Conservation (phyloP, 371 early-diverging fungal genomes). For the Smittium culicis region DNA sequence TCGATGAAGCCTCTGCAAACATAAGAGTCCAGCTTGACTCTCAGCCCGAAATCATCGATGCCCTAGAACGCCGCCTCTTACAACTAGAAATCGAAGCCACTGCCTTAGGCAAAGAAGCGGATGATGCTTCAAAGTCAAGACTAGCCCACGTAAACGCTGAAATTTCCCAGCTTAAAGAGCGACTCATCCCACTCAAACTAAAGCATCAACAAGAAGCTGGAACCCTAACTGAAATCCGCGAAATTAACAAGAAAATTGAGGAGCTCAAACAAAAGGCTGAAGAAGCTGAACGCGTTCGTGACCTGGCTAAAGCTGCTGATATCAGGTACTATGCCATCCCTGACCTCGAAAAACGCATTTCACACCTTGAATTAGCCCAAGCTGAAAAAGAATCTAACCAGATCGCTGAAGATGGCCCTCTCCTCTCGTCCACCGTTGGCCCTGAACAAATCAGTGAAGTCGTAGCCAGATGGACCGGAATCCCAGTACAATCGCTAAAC, state of each 20-base stretch:
- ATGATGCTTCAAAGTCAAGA: slow-evolving; percentile 54
- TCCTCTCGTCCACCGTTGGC: slow-evolving; percentile 41
- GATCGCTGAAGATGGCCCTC: slow-evolving; percentile 23
- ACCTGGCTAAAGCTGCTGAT: slow-evolving; percentile 51
- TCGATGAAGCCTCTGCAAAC: slow-evolving; percentile 89
- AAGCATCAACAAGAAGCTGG: slow-evolving; percentile 70
- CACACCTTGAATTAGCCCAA: slow-evolving; percentile 34
- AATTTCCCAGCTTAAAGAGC: slow-evolving; percentile 62
- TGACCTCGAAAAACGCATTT: slow-evolving; percentile 40
- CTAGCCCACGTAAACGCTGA: slow-evolving; percentile 66
- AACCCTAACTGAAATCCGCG: slow-evolving; percentile 71
- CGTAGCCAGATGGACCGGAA: slow-evolving; percentile 64
- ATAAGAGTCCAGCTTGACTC: slow-evolving; percentile 88
- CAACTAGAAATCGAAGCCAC: slow-evolving; percentile 92
- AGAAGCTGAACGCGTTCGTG: slow-evolving; percentile 69
- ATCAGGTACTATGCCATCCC: slow-evolving; percentile 59
- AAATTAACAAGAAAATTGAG: slow-evolving; percentile 73
- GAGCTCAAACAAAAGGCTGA: slow-evolving; percentile 65
- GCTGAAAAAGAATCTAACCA: slow-evolving; percentile 21
- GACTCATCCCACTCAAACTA: slow-evolving; percentile 74
- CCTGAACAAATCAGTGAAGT: slow-evolving; percentile 58
- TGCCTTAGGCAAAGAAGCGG: slow-evolving; percentile 84
- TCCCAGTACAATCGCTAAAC: slow-evolving; percentile 56
- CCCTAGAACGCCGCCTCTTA: slow-evolving; percentile 68
- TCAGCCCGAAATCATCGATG: slow-evolving; percentile 90